These are phyloP conservation scores for Picea abies DNA, from an alignment of 83 land plant genomes.

Conservation along the genomic window DNA sequence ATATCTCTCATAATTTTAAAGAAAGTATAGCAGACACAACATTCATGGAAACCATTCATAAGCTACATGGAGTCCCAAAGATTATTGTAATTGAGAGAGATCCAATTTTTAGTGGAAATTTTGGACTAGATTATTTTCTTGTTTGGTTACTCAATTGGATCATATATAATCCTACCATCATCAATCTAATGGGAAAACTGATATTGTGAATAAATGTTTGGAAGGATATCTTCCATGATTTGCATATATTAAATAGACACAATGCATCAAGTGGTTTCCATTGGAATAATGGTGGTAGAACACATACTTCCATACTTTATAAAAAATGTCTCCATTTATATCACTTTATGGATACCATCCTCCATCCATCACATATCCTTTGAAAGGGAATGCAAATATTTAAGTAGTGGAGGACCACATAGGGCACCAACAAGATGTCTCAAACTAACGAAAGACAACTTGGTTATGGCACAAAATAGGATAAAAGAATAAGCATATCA, in stretches of 20 bases:
- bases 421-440: no score
- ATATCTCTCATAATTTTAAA: not conserved
- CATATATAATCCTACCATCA: no score
- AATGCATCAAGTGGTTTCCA: not conserved
- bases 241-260: no score
- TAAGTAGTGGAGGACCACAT: not conserved
- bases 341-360: not conserved
- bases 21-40: not conserved
- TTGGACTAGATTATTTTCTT: not conserved
- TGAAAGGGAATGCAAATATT: not conserved
- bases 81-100: not conserved
- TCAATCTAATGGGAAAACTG: no score
- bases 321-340: not conserved
- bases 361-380: not conserved
- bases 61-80: not conserved
- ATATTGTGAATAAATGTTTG: no score
- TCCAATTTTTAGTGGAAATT: not conserved
- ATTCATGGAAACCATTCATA: not conserved
- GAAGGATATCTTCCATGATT: no score
- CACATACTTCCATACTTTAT: not conserved
- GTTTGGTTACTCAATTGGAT: no score
- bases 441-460: no score
- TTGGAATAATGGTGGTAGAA: not conserved
- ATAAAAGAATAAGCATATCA: not conserved
- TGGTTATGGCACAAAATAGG: not conserved